Conservation (phyloP, 176 grass and related monocot species). For the Chrysopogon serrulatus region DNA sequence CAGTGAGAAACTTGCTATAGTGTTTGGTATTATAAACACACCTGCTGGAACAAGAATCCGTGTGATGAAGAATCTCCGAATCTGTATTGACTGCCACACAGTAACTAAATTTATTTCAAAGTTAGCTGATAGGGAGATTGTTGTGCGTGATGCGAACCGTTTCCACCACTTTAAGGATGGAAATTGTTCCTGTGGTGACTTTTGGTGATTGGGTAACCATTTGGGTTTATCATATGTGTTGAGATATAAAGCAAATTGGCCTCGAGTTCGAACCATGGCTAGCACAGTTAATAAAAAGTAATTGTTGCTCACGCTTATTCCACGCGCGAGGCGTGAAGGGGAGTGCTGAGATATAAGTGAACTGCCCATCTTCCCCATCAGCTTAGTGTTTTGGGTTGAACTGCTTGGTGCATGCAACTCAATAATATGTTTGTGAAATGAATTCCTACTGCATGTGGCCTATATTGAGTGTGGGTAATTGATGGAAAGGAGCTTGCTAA, state of each 20-base stretch:
- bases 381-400: background rate
- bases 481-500: background rate
- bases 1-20: constrained; percentile 74
- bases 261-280: background rate
- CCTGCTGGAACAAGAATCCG: constrained; percentile 52
- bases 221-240: background rate
- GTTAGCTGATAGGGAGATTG: constrained; percentile 60
- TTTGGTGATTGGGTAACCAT: constrained; percentile 36
- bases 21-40: constrained; percentile 71
- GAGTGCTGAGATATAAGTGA: background rate
- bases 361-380: background rate
- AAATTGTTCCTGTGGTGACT: constrained; percentile 61
- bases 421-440: background rate
- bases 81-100: constrained; percentile 68
- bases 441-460: background rate
- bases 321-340: background rate
- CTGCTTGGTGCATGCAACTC: background rate
- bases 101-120: constrained; percentile 61
- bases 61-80: constrained; percentile 73
- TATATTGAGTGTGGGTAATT: background rate
- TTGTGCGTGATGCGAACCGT: constrained; percentile 59
- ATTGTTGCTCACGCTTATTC: background rate
- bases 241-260: background rate
- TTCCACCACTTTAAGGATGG: constrained; percentile 78
- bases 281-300: background rate